Evolutionary conservation across 108 stramenopile genomes (phyloP).

Genomic region (Cafeteria roenbergensis): DNA sequence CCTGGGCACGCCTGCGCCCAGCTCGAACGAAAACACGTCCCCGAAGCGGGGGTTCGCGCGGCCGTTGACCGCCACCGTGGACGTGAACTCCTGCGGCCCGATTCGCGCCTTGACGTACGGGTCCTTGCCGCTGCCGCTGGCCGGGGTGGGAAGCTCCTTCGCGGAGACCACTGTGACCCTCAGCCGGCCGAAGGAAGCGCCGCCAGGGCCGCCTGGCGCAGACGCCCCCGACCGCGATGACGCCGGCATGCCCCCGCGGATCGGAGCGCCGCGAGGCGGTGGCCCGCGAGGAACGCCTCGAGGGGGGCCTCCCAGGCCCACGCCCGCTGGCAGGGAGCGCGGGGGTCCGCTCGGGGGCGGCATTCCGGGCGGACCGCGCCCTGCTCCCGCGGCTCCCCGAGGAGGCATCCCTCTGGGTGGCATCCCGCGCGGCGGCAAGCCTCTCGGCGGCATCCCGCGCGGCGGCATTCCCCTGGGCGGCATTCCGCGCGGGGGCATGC

Average conservation of each 20-base stretch:
- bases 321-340: not conserved
- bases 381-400: not conserved
- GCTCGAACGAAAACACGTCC: slow-evolving; percentile 14
- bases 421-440: not conserved
- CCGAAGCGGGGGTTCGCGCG: slow-evolving; percentile 14
- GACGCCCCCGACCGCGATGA: too few relatives aligned
- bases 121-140: not conserved
- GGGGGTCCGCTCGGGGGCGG: not conserved
- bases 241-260: too few relatives aligned
- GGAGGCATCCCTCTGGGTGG: not conserved
- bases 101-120: slow-evolving; percentile 11
- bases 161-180: not conserved
- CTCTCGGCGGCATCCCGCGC: not conserved
- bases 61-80: slow-evolving; percentile 8
- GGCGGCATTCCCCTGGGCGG: too few relatives aligned
- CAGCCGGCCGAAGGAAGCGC: not conserved
- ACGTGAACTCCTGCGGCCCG: slow-evolving; percentile 13
- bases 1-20: not conserved
- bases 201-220: not conserved
- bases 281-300: not conserved
- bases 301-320: not conserved
- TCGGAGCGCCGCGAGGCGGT: too few relatives aligned
- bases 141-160: not conserved
- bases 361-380: not conserved
- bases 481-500: too few relatives aligned